phyloP scores from a whole-genome alignment of 768 basidiomycete genomes.

The Lepiota subincarnata region DNA sequence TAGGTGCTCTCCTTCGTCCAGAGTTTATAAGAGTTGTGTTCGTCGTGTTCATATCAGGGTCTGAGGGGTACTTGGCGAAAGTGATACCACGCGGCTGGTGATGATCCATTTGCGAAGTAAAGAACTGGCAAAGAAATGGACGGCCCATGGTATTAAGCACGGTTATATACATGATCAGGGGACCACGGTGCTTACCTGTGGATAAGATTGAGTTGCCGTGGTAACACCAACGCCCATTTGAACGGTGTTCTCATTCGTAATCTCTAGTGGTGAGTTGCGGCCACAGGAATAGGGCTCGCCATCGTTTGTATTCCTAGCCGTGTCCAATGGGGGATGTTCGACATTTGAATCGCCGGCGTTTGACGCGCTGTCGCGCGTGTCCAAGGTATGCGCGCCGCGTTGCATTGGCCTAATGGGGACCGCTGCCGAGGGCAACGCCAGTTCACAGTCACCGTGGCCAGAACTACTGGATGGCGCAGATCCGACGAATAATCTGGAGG shows the following conservation, averaged over 20 bases:
- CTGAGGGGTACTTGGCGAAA: background rate
- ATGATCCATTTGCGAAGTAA: background rate
- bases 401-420: background rate
- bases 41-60: background rate
- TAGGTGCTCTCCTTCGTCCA: constrained; percentile 2
- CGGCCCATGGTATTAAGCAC: background rate
- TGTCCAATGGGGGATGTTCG: background rate
- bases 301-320: background rate
- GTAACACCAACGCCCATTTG: constrained; percentile 6
- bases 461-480: background rate
- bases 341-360: background rate
- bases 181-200: background rate
- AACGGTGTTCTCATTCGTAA: background rate
- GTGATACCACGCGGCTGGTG: background rate
- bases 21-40: constrained; percentile 5
- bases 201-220: constrained; percentile 1
- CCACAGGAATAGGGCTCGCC: background rate
- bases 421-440: background rate
- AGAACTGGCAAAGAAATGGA: background rate
- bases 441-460: background rate
- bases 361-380: constrained; percentile 1
- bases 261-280: background rate
- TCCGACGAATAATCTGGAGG: background rate
- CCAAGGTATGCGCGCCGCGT: background rate
- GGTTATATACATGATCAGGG: background rate